phyloP scores from a whole-genome alignment of 208 protist species.

The Paratrypanosoma confusum region DNA sequence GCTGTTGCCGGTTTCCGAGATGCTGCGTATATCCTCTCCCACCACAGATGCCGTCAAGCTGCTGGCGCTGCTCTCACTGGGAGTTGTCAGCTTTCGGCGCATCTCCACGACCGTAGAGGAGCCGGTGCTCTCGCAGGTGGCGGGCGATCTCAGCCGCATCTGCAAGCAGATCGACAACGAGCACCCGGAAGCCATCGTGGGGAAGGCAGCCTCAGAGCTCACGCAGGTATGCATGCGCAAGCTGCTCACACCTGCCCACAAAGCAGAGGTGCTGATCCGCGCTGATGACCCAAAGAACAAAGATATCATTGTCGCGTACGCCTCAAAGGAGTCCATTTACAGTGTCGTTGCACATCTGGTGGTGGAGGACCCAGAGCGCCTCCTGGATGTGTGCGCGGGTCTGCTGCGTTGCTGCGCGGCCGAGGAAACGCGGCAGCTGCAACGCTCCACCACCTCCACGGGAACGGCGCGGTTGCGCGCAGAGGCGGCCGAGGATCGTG shows the following conservation, averaged over 20 bases:
- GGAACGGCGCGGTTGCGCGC: no score
- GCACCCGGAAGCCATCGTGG: conserved; percentile 45
- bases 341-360: conserved; percentile 14
- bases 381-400: conserved; percentile 10
- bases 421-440: no score
- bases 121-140: conserved; percentile 36
- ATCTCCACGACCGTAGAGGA: conserved; percentile 32
- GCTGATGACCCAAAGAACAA: conserved; percentile 14
- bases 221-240: conserved; percentile 25
- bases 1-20: conserved; percentile 22
- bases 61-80: conserved; percentile 43
- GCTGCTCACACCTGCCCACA: conserved; percentile 42
- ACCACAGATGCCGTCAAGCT: conserved; percentile 32
- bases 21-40: conserved; percentile 19
- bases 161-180: conserved; percentile 38
- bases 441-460: no score
- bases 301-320: conserved; percentile 11
- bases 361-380: conserved; percentile 13
- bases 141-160: conserved; percentile 38
- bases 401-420: conserved; percentile 23
- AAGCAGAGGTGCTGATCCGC: conserved; percentile 47
- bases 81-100: conserved; percentile 44
- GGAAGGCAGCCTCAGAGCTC: conserved; percentile 29
- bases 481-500: conserved; percentile 8
- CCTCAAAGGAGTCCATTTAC: conserved; percentile 15